phyloP scores from a whole-genome alignment of 169 alveolate species.

The Neospora caninum region DNA sequence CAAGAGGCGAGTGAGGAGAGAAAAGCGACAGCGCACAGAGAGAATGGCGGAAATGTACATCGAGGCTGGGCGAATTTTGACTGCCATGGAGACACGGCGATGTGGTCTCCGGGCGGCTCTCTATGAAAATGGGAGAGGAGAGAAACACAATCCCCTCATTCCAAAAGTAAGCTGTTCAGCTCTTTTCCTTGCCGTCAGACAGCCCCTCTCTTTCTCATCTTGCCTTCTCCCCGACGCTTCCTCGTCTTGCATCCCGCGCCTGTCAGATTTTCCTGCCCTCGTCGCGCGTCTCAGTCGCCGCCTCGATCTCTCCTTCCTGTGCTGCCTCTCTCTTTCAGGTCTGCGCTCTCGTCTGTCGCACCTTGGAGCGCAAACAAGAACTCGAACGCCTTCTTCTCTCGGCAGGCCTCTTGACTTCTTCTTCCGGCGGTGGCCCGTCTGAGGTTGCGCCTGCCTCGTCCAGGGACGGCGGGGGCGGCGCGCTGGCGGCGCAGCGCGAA shows the following conservation, averaged over 20 bases:
- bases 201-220: not conserved
- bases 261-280: not conserved
- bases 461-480: too few relatives aligned
- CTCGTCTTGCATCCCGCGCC: not conserved
- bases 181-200: not conserved
- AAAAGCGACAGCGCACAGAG: not conserved
- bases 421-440: not conserved
- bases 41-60: constrained; percentile 51
- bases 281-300: not conserved
- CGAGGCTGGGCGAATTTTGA: constrained; percentile 51
- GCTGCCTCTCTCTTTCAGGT: not conserved
- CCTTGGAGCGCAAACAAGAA: constrained; percentile 35
- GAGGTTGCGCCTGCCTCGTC: too few relatives aligned
- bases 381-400: constrained; percentile 39
- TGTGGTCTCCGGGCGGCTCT: constrained; percentile 57
- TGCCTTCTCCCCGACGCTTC: not conserved
- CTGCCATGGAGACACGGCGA: constrained; percentile 38
- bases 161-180: not conserved
- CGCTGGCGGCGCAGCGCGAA: not conserved
- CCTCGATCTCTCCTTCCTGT: not conserved
- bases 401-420: constrained; percentile 21
- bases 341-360: constrained; percentile 51
- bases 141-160: constrained; percentile 10
- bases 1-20: too few relatives aligned
- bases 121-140: constrained; percentile 42